phyloP scores from a whole-genome alignment of 208 protist genomes.

The Acanthamoeba royreba region DNA sequence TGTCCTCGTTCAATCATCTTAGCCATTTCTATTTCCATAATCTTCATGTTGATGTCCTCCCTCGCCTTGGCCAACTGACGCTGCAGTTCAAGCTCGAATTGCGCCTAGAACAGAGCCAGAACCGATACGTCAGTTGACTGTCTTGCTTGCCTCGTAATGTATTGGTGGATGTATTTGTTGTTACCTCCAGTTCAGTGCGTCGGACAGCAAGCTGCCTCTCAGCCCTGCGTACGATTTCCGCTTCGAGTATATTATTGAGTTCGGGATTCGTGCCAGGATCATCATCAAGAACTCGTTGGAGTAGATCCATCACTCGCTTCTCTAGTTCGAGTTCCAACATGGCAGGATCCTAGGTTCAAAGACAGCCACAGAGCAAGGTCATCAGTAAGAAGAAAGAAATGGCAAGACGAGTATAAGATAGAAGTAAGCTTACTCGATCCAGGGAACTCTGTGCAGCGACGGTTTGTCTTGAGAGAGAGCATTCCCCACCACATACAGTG shows the following conservation, averaged over 20 bases:
- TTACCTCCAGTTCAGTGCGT: background rate
- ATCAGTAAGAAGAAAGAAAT: no score
- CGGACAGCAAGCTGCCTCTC: background rate
- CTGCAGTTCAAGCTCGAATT: background rate
- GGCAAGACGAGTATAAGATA: no score
- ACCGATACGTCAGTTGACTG: no score
- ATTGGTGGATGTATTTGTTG: no score
- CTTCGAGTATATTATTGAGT: background rate
- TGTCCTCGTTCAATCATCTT: background rate
- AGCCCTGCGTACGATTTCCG: background rate
- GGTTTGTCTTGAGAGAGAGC: background rate
- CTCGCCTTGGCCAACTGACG: background rate
- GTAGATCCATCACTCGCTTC: background rate
- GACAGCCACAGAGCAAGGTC: no score
- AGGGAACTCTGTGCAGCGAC: background rate
- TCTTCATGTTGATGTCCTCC: constrained; percentile 19
- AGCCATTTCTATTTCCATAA: constrained; percentile 6
- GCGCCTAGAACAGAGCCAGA: no score
- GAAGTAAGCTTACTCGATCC: background rate
- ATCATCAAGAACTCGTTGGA: background rate
- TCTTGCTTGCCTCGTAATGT: no score
- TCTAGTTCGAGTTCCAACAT: background rate
- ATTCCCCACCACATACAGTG: no score
- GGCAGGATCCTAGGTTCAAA: background rate
- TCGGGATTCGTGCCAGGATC: background rate